phyloP scores from a whole-genome alignment of 331 rosid genomes.

The Phaseolus coccineus region DNA sequence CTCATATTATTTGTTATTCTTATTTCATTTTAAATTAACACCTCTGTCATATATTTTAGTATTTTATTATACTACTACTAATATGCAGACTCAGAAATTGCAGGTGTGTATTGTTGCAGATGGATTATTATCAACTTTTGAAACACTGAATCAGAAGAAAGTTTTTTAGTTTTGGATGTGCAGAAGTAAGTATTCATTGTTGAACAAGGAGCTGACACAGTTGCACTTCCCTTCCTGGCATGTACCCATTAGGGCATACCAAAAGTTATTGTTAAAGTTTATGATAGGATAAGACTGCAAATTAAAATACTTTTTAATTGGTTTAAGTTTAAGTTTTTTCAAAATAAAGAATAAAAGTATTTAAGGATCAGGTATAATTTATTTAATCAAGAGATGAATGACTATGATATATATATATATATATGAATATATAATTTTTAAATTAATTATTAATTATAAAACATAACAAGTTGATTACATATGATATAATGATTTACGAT shows the following conservation, averaged over 20 bases:
- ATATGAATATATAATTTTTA: too few relatives aligned
- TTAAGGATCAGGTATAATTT: too few relatives aligned
- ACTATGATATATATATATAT: too few relatives aligned
- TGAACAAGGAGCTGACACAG: constrained; percentile 17
- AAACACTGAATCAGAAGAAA: not conserved
- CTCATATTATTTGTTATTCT: not conserved
- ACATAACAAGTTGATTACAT: too few relatives aligned
- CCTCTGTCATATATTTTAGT: too few relatives aligned
- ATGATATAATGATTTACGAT: too few relatives aligned
- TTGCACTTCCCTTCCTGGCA: constrained; percentile 5
- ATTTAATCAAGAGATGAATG: too few relatives aligned
- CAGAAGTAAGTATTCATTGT: not conserved
- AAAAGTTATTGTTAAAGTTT: not conserved
- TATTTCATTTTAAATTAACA: not conserved
- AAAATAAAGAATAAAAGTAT: too few relatives aligned
- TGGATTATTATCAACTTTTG: not conserved
- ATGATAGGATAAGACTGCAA: too few relatives aligned
- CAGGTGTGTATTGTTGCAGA: constrained; percentile 36
- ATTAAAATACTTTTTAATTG: too few relatives aligned
- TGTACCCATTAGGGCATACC: not conserved
- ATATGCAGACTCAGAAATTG: not conserved
- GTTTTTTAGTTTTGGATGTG: not conserved
- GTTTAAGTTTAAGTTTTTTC: too few relatives aligned
- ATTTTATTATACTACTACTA: not conserved
- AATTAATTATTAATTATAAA: too few relatives aligned